Conservation (phyloP, 768 basidiomycete species). For the Mrakia gelida region DNA sequence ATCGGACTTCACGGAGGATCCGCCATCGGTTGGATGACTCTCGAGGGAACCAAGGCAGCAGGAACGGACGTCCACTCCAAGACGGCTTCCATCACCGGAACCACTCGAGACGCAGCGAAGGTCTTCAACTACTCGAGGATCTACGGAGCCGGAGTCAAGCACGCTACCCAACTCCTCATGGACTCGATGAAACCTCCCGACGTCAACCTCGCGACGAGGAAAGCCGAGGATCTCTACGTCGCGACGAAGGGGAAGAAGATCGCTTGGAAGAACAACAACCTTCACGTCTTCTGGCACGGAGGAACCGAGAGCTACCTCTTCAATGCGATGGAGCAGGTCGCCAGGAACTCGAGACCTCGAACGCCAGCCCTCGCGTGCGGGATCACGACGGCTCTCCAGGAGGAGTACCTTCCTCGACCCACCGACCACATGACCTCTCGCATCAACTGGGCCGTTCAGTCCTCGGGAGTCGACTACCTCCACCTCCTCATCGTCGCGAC, state of each 20-base stretch:
- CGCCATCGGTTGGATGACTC: slow-evolving; percentile 98
- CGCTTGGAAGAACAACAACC: slow-evolving; percentile 51
- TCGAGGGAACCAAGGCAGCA: slow-evolving; percentile 90
- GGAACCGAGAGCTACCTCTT: slow-evolving; percentile 94
- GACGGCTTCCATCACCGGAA: slow-evolving; percentile 86
- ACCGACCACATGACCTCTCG: slow-evolving; percentile 81
- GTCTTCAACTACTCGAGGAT: slow-evolving; percentile 98
- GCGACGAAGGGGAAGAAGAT: slow-evolving; percentile 71
- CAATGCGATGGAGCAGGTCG: slow-evolving; percentile 96
- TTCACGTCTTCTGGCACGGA: slow-evolving; percentile 91
- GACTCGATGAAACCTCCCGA: slow-evolving; percentile 78
- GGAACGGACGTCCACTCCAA: slow-evolving; percentile 97
- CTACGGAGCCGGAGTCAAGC: slow-evolving; percentile 95
- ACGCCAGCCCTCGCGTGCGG: slow-evolving; percentile 94
- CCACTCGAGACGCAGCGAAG: slow-evolving; percentile 90
- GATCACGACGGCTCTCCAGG: slow-evolving; percentile 86
- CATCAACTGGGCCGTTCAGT: slow-evolving; percentile 99
- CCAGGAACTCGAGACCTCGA: slow-evolving; percentile 73
- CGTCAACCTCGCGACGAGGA: too few relatives aligned
- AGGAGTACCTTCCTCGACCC: slow-evolving; percentile 59
- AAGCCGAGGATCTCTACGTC: too few relatives aligned
- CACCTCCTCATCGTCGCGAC: slow-evolving; percentile 94
- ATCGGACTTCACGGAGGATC: slow-evolving; percentile 95
- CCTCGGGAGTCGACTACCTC: slow-evolving; percentile 95
- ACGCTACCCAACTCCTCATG: slow-evolving; percentile 78